Evolutionary conservation across 257 asterid species (phyloP), one percentile per base, ranked within the genome.

Genomic region (Ajuga chamaepitys): DNA sequence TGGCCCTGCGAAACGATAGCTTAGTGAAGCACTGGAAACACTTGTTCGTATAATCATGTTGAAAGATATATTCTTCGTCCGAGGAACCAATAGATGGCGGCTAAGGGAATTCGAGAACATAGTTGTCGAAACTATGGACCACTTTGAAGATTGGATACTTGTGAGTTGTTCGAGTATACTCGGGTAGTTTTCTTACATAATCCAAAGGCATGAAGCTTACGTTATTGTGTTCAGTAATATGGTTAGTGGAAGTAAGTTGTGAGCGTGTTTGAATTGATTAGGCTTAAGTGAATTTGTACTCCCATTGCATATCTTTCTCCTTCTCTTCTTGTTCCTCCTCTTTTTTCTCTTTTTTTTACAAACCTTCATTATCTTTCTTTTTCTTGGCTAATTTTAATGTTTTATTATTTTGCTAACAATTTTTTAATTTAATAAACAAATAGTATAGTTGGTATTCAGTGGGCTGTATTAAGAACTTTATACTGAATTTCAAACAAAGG

Each of bases 31-130:
- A 82, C 0, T 48, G 56, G 11, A 48, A 35, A 45, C 88, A 82
- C 2, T 56, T n/a, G n/a, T n/a, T n/a, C n/a, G n/a, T n/a, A n/a
- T n/a, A n/a, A n/a, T n/a, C n/a, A n/a, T 9, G 14, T 56, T 21
- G 4, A 57, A 2, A 35, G 5, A 69, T n/a, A 2, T 52, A 38
- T 1, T 12, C 22, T 11, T 21, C 21, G 9, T 16, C 50, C 0
- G 67, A 74, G 61, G 52, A 42, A 0, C 38, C 14, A 1, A 58
- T 22, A 7, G 34, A 42, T 0, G 47, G 60, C 13, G 50, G 37
- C 37, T 40, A 30, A 28, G 79, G 83, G 37, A 73, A 78, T 9
- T 70, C 56, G 14, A 83, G 54, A n/a, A 61, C 9, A 24, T 79
- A 83, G 10, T 69, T 53, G 2, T 72, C 67, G 10, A 45, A 75